Evolutionary conservation across 495 filamentous ascomycete genomes (phyloP), one percentile per base, ranked within the genome.

Genomic region (Letharia columbiana): DNA sequence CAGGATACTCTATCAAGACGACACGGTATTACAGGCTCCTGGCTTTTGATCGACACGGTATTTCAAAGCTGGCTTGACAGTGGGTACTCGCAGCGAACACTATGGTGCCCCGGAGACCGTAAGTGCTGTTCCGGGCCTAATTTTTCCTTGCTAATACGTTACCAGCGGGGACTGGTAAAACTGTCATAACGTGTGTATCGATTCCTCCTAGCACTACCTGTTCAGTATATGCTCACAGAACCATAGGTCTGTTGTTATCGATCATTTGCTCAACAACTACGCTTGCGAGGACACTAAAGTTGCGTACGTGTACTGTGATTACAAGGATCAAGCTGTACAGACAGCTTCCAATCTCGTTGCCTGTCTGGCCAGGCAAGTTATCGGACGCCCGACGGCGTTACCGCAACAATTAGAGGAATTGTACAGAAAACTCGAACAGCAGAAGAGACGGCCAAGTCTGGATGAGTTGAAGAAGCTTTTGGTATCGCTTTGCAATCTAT

Each of bases 281-380:
- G 59, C 61, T 28, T 60, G 67, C 23, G 15, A 45, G 4, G 65
- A 66, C 15, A 66, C 66, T 15, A 65, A 66, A 6, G 18, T 75
- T 17, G 69, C 62, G 15, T 77, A 74, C 59, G 56, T 76, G 13
- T 77, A 76, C 60, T 76, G 68, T 35, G 72, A 74, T 60, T 76
- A 73, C 41, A 69, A 67, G 50, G 69, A 76, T 28, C 66, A 71
- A 42, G 60, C 72, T 10, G 68, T 75, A 2, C 56, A 77, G 57
- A 74, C 54, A 0, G 40, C 47, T 17, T 28, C 52, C 1, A 44
- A 72, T 54, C 59, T 79, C 0, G 49, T 73, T 13, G 17, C 66
- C 0, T 75, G 69, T 63, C 50, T 77, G 5, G 35, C 75, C 2
- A 74, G 73, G 57, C 76, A 78, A 44, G 64, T 79, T 1, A 63